These are phyloP conservation scores for Sporothrix humicola DNA, from an alignment of 2,329 filamentous ascomycete species.

Conservation along the genomic window DNA sequence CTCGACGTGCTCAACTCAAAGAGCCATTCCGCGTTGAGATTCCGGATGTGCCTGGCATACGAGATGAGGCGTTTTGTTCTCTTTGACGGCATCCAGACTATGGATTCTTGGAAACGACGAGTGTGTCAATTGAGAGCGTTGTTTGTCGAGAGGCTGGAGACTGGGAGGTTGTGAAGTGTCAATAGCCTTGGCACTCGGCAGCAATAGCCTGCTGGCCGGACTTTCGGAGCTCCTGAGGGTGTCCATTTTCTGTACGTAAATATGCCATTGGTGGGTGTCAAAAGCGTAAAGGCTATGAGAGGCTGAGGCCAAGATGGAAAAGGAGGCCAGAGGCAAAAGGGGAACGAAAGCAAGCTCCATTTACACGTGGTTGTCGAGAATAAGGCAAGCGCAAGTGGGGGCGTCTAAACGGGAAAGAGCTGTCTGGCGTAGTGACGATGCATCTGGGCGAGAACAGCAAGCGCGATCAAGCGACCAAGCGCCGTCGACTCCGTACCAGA, in stretches of 20 bases:
- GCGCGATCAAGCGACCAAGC: not conserved
- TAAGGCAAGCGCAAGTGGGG: not conserved
- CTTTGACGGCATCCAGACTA: not conserved
- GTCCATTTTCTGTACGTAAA: not conserved
- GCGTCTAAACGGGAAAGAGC: not conserved
- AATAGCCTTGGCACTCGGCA: not conserved
- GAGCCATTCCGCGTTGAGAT: not conserved
- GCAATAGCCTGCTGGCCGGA: not conserved
- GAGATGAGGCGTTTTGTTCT: not conserved
- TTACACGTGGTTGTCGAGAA: slow-evolving; percentile 1
- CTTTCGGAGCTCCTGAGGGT: not conserved
- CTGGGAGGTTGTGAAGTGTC: not conserved
- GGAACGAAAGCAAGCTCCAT: not conserved
- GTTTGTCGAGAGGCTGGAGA: not conserved
- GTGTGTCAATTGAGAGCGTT: not conserved
- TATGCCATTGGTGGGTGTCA: too few species aligned
- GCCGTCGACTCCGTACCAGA: too few species aligned
- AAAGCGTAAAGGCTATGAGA: not conserved
- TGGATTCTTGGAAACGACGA: too few species aligned
- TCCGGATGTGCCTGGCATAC: not conserved
- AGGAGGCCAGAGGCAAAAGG: not conserved
- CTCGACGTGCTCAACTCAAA: not conserved
- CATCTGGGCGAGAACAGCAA: slow-evolving; percentile 6
- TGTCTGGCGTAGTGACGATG: not conserved
- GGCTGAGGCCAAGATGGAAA: not conserved